These are phyloP conservation scores for Polytrichum formosum DNA, from an alignment of 225 moss, liverwort and hornwort genomes.

Conservation along the genomic window DNA sequence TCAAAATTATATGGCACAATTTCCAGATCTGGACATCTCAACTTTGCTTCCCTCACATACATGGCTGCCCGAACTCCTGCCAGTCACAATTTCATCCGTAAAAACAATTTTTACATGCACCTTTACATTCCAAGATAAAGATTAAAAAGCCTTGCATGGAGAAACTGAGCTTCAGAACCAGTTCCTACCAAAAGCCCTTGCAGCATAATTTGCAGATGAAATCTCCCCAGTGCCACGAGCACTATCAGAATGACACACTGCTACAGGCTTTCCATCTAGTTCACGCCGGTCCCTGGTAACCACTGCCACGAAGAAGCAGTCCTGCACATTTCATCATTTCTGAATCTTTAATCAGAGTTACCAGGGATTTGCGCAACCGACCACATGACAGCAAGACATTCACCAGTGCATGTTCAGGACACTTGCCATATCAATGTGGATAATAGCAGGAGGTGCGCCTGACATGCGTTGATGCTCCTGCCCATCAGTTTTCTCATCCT, in stretches of 20 bases:
- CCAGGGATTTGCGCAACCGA: neutral
- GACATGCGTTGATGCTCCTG: constrained; percentile 39
- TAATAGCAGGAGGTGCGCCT: constrained; percentile 56
- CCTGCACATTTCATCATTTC: constrained; percentile 43
- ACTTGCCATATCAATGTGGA: constrained; percentile 94
- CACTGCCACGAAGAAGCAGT: constrained; percentile 98
- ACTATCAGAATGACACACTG: constrained; percentile 96
- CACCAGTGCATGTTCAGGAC: constrained; percentile 1
- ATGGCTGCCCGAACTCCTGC: constrained; percentile 92
- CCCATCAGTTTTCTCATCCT: constrained; percentile 35
- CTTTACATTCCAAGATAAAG: neutral
- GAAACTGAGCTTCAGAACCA: neutral
- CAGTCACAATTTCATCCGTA: neutral
- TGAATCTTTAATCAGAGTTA: neutral
- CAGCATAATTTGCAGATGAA: constrained; percentile 98
- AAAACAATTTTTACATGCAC: neutral
- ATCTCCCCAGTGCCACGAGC: constrained; percentile 92
- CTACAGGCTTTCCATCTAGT: constrained; percentile 77
- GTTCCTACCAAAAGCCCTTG: constrained; percentile 76
- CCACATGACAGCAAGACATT: neutral
- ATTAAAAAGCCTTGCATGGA: neutral
- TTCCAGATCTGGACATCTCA: constrained; percentile 72
- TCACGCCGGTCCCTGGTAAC: constrained; percentile 78
- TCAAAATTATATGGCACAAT: constrained; percentile 94
- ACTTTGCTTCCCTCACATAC: constrained; percentile 83